Base-by-base conservation (phyloP, 768 basidiomycete genomes). In the Naematelia encephala region DNA sequence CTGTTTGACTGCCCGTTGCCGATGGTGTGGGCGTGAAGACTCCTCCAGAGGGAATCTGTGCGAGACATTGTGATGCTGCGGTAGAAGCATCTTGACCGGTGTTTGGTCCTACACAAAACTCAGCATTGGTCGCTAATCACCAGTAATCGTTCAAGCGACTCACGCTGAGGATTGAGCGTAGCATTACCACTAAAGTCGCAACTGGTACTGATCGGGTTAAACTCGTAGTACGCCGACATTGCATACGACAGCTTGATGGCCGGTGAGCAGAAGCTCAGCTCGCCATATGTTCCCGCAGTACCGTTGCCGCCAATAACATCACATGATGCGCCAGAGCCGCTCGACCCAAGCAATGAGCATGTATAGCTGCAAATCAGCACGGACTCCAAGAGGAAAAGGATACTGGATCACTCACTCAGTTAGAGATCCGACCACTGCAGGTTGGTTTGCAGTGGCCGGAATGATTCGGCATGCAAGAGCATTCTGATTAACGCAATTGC, bases 121-220 rank as follows among this genome's bases (percentile, higher is more conserved):
- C 26, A 57, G 54, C 39, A 1, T 46, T 25, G 44, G 52, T 11
- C 23, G 39, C 46, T 14, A 29, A 10, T 11, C 23, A 27, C 27
- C 14, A 29, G 51, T 12, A 28, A 5, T 5, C 49, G 3, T n/a
- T n/a, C 34, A 39, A 8, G 8, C 12, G 16, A 73, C 74, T 74
- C 60, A 76, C 74, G 51, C 19, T 64, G 63, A 13, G 54, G 28
- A 19, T 60, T 62, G 63, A 90, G 80, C 14, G 89, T 90, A 4
- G 86, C 91, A 71, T 96, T 96, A 5, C 91, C 90, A 53, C 77
- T 76, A 73, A 96, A 94, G 79, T 82, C 84, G 78, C 91, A 94
- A 5, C 88, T 81, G 52, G 82, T 79, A 5, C 79, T 70, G 54
- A 85, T 78, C 61, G 83, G 82, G 74, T 82, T 82, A 56, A 83